Evolutionary conservation across 768 basidiomycete genomes (phyloP).

Genomic region (Leccinum arenicola): DNA sequence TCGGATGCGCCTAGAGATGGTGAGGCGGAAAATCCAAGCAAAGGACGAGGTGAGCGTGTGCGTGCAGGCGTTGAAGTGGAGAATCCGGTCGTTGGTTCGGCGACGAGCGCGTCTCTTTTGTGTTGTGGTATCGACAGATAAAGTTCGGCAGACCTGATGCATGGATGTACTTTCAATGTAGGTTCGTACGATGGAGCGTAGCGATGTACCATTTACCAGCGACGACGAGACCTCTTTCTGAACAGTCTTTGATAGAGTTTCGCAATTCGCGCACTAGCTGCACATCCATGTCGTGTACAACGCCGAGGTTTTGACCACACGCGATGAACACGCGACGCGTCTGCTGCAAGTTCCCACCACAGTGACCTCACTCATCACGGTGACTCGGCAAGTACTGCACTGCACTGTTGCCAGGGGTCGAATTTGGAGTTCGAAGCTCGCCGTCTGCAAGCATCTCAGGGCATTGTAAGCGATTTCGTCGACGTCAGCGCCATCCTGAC

Average conservation of each 20-base stretch:
- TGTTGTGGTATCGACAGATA: constrained; percentile 54
- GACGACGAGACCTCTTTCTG: constrained; percentile 63
- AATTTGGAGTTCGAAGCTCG: neutral
- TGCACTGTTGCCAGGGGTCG: neutral
- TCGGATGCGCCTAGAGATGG: constrained; percentile 26
- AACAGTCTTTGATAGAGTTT: constrained; percentile 65
- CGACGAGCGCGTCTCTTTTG: constrained; percentile 38
- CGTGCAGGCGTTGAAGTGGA: constrained; percentile 62
- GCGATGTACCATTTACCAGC: constrained; percentile 73
- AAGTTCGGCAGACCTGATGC: constrained; percentile 71
- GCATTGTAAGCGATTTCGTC: neutral
- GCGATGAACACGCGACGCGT: neutral
- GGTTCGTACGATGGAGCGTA: constrained; percentile 6
- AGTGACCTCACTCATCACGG: no score
- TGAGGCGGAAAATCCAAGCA: constrained; percentile 33
- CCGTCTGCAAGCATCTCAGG: neutral
- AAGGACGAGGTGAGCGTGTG: constrained; percentile 39
- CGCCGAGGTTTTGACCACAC: neutral
- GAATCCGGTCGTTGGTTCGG: constrained; percentile 35
- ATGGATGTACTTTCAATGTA: constrained; percentile 17
- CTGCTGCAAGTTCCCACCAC: constrained; percentile 13
- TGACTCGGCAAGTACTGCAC: no score
- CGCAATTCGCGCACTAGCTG: constrained; percentile 56
- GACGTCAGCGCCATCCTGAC: neutral
- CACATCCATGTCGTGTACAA: constrained; percentile 38